These are phyloP conservation scores for Strobilomyces echinocephalus DNA, from an alignment of 768 basidiomycete species.

Conservation along the genomic window DNA sequence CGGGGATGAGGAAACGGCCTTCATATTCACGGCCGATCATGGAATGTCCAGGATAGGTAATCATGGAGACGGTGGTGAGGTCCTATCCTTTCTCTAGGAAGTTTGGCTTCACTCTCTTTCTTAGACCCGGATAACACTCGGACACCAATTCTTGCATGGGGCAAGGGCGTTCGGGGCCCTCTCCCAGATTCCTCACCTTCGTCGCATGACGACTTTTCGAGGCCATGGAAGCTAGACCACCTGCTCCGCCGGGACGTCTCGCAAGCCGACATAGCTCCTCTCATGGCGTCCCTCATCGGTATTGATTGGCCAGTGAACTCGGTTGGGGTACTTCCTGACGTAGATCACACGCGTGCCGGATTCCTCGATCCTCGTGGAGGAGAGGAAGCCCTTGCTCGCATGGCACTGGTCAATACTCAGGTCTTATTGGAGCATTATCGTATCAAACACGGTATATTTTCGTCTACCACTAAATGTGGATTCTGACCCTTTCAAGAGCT, in stretches of 20 bases:
- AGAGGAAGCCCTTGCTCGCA: conserved; percentile 47
- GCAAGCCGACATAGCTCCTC: conserved; percentile 75
- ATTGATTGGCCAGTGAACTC: conserved; percentile 76
- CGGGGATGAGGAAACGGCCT: conserved; percentile 63
- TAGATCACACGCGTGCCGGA: conserved; percentile 55
- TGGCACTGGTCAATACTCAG: conserved; percentile 61
- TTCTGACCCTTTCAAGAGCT: conserved; percentile 40
- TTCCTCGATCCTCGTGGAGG: conserved; percentile 48
- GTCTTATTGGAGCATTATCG: conserved; percentile 74
- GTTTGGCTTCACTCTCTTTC: conserved; percentile 4
- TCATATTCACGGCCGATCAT: conserved; percentile 83
- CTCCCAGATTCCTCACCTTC: conserved; percentile 47
- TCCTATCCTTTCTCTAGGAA: background rate
- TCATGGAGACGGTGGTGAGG: conserved; percentile 79
- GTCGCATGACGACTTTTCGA: conserved; percentile 69
- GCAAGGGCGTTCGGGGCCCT: conserved; percentile 70
- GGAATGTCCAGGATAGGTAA: conserved; percentile 88
- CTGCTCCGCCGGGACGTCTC: conserved; percentile 70
- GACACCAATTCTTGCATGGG: conserved; percentile 82
- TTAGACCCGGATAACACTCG: conserved; percentile 84
- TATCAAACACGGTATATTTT: conserved; percentile 62
- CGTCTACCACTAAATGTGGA: background rate
- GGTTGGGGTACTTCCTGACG: conserved; percentile 76
- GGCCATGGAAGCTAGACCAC: conserved; percentile 54
- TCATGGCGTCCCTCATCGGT: conserved; percentile 75